Evolutionary conservation across 2,329 filamentous ascomycete genomes (phyloP).

Genomic region (Tricladium varicosporioides): DNA sequence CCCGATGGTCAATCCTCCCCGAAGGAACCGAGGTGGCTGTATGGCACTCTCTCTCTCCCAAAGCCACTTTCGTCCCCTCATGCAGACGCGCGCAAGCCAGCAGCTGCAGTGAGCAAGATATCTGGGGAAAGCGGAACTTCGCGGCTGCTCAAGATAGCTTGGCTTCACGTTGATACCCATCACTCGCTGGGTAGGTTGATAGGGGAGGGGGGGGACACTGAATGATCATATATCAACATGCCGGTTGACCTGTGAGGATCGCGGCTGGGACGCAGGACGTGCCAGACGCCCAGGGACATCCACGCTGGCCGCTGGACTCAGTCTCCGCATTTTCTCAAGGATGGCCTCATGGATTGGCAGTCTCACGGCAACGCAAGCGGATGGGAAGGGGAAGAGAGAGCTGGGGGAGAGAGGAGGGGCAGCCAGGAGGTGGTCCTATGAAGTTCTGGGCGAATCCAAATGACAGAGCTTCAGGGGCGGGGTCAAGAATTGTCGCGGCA

Average conservation of each 20-base stretch:
- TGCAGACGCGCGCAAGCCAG: no score
- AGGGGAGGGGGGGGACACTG: no score
- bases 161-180: not conserved
- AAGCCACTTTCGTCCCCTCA: no score
- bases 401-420: not conserved
- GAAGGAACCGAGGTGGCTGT: slow-evolving; percentile 16
- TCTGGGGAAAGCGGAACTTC: not conserved
- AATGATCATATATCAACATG: no score
- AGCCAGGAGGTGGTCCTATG: not conserved
- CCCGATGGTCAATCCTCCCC: not conserved
- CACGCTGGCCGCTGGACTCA: not conserved
- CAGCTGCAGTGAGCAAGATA: not conserved
- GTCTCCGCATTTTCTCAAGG: not conserved
- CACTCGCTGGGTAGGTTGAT: no score
- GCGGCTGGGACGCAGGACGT: not conserved
- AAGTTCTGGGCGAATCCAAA: slow-evolving; percentile 1
- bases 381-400: slow-evolving; percentile 1
- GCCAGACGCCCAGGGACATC: not conserved
- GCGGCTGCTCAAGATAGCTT: not conserved
- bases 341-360: slow-evolving; percentile 2
- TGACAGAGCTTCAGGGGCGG: not conserved
- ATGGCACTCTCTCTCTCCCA: not conserved
- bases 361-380: slow-evolving; percentile 3
- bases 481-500: slow-evolving; percentile 6
- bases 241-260: not conserved